Evolutionary conservation across 768 basidiomycete species (phyloP).

Genomic region (Leccinum ochraceum): DNA sequence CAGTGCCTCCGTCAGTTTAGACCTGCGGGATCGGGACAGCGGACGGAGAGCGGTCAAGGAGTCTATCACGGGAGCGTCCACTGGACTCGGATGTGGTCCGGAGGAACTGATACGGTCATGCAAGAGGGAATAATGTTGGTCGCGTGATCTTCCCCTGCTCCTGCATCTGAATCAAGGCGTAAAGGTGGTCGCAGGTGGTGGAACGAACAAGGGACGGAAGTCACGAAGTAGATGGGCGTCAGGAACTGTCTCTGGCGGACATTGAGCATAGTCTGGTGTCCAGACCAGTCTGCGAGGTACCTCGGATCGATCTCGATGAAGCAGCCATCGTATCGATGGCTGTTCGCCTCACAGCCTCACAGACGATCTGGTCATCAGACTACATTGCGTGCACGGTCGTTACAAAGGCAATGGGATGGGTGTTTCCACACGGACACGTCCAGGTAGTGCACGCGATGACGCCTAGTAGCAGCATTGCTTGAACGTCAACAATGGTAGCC

Average conservation of each 20-base stretch:
- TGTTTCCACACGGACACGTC: constrained; percentile 20
- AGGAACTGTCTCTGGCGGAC: constrained; percentile 8
- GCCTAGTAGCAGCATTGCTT: background rate
- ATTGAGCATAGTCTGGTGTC: background rate
- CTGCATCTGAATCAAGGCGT: constrained; percentile 1
- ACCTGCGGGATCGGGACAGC: background rate
- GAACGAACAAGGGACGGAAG: background rate
- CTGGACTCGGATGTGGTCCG: constrained; percentile 11
- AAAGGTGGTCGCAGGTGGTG: background rate
- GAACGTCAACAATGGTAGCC: background rate
- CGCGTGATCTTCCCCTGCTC: background rate
- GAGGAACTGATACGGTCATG: constrained; percentile 23
- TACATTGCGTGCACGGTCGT: constrained; percentile 17
- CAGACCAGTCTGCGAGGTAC: no score
- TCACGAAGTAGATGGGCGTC: background rate
- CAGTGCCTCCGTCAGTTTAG: background rate
- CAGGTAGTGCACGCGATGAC: background rate
- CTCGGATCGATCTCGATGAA: background rate
- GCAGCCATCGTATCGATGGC: background rate
- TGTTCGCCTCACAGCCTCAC: background rate
- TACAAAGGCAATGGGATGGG: constrained; percentile 21
- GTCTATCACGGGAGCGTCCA: constrained; percentile 29
- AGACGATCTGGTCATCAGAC: background rate
- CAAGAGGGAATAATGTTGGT: constrained; percentile 13
- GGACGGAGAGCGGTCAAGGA: constrained; percentile 21